Evolutionary conservation across 2,329 filamentous ascomycete genomes (phyloP).

Genomic region (Xylariaceae sp.): DNA sequence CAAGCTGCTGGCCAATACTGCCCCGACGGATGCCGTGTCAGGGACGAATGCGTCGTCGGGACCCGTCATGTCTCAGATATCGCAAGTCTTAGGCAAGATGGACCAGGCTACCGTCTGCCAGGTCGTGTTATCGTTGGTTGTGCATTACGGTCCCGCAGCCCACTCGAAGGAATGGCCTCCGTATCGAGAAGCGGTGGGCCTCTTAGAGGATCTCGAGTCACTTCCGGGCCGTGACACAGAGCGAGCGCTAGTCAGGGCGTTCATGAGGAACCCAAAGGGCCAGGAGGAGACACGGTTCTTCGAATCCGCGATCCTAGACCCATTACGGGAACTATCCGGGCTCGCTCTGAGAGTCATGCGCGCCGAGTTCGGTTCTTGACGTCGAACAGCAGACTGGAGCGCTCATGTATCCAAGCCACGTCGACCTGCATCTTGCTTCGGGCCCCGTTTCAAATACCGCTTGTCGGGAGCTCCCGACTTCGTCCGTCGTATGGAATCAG

Average conservation of each 20-base stretch:
- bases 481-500: no score
- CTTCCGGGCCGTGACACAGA: conserved; percentile 39
- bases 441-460: conserved; percentile 5
- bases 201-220: conserved; percentile 42
- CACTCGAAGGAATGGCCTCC: conserved; percentile 41
- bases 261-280: conserved; percentile 33
- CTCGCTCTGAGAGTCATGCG: conserved; percentile 38
- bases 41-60: conserved; percentile 14
- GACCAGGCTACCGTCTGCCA: conserved; percentile 49
- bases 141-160: conserved; percentile 32
- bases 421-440: conserved; percentile 6
- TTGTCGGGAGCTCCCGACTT: conserved; percentile 7
- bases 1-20: conserved; percentile 44
- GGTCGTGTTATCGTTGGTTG: conserved; percentile 41
- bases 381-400: not conserved
- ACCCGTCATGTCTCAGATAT: conserved; percentile 7
- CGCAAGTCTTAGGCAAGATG: conserved; percentile 30
- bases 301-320: conserved; percentile 38
- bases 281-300: conserved; percentile 39
- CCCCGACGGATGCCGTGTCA: conserved; percentile 23
- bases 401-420: conserved; percentile 1
- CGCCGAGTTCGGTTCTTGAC: conserved; percentile 28
- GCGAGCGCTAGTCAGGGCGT: conserved; percentile 34
- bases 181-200: conserved; percentile 32
- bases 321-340: conserved; percentile 37